phyloP scores from a whole-genome alignment of 2,329 filamentous ascomycete species.

The Akanthomyces uredinophilus region DNA sequence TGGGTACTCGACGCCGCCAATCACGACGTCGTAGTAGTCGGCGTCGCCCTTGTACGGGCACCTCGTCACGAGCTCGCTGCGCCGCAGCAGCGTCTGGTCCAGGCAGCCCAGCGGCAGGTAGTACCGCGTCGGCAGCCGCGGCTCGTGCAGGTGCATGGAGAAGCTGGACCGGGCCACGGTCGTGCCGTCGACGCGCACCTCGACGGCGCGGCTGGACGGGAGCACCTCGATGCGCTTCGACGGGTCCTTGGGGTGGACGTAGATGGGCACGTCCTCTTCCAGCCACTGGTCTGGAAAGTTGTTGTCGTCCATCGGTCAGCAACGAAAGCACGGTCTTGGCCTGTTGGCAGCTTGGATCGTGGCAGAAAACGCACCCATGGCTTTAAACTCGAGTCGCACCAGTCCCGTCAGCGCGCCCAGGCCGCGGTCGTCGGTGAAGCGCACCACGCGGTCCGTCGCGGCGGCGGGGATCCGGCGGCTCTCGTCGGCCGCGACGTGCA shows the following conservation, averaged over 20 bases:
- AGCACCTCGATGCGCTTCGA: conserved; percentile 61
- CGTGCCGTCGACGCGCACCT: conserved; percentile 42
- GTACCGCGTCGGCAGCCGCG: conserved; percentile 51
- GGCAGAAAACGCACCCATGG: conserved; percentile 32
- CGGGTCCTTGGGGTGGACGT: conserved; percentile 61
- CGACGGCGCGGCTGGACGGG: conserved; percentile 46
- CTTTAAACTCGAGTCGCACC: conserved; percentile 31
- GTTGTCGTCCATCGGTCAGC: no score
- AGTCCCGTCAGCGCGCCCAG: conserved; percentile 29
- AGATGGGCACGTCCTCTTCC: conserved; percentile 55
- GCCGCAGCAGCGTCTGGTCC: conserved; percentile 38
- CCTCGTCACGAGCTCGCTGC: conserved; percentile 47
- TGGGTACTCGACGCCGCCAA: conserved; percentile 38
- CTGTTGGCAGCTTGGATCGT: no score
- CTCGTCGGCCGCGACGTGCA: conserved; percentile 25
- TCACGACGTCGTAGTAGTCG: conserved; percentile 53
- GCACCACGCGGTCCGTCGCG: conserved; percentile 30
- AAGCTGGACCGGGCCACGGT: conserved; percentile 42
- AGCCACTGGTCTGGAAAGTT: conserved; percentile 33
- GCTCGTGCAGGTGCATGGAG: conserved; percentile 55
- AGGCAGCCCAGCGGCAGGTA: conserved; percentile 53
- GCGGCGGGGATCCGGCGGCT: conserved; percentile 20
- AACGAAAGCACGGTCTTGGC: no score
- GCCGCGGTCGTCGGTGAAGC: conserved; percentile 35
- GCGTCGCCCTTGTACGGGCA: conserved; percentile 67